Evolutionary conservation across 148 eudicot genomes (phyloP).

Genomic region (Vaccinium myrtillus): DNA sequence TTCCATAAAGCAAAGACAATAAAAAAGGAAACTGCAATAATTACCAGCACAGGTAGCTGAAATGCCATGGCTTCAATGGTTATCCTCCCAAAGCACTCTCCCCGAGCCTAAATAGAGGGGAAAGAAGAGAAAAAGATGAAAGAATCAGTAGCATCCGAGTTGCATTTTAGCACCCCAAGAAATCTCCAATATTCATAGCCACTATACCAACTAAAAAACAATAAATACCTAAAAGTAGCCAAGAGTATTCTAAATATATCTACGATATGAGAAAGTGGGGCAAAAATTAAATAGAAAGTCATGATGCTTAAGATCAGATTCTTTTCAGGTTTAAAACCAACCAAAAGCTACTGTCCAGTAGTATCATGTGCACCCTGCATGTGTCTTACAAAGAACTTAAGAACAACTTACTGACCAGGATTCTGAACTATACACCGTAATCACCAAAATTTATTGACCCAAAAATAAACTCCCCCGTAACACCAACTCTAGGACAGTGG

Average conservation of each 20-base stretch:
- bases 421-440: neutral
- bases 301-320: neutral
- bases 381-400: neutral
- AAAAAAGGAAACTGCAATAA: conserved; percentile 7
- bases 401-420: neutral
- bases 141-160: neutral
- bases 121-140: neutral
- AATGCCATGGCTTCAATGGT: conserved; percentile 99
- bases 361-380: neutral
- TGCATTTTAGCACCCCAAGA: conserved; percentile 16
- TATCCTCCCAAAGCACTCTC: conserved; percentile 98
- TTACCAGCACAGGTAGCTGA: conserved; percentile 92
- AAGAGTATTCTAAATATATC: neutral
- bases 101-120: conserved; percentile 57
- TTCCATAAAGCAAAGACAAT: neutral
- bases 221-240: neutral
- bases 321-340: neutral
- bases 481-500: neutral
- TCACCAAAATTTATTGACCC: neutral
- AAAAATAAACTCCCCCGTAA: neutral
- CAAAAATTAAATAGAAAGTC: neutral
- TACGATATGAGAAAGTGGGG: neutral
- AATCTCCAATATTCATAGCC: neutral
- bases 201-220: neutral
- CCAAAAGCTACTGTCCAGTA: neutral